phyloP scores from a whole-genome alignment of 176 grass and related monocot genomes.

The Oryza coarctata region DNA sequence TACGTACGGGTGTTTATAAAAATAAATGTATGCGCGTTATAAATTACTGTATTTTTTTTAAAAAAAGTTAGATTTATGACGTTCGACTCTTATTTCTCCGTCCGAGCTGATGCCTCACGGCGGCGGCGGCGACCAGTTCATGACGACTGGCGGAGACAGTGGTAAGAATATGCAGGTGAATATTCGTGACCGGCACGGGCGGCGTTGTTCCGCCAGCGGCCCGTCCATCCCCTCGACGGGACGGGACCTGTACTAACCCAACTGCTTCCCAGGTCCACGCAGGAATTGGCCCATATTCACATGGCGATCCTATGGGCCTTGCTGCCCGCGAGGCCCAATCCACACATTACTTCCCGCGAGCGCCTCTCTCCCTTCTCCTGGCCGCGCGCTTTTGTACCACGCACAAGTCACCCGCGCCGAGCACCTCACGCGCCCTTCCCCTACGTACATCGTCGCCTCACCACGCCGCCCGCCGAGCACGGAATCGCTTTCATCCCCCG shows the following conservation, averaged over 20 bases:
- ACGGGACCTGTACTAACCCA: no score
- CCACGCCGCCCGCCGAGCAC: not conserved
- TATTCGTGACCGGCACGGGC: not conserved
- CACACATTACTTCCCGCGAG: constrained; percentile 18
- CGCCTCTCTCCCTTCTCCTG: constrained; percentile 19
- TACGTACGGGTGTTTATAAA: no score
- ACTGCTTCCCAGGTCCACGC: not conserved
- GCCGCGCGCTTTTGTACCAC: constrained; percentile 31
- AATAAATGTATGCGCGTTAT: no score
- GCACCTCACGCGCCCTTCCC: not conserved
- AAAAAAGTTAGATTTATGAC: not conserved
- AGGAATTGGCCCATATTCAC: no score
- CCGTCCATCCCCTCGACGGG: not conserved
- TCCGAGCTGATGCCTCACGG: no score
- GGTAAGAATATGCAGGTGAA: constrained; percentile 27
- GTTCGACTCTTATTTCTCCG: no score
- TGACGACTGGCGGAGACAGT: not conserved
- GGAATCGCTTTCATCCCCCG: constrained; percentile 73
- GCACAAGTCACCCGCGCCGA: constrained; percentile 43
- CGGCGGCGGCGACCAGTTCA: no score
- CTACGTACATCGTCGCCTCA: not conserved
- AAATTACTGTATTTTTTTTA: no score
- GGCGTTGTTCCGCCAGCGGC: not conserved
- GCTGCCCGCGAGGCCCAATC: not conserved
- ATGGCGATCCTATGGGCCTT: no score